These are phyloP conservation scores for Colletotrichum sublineola DNA, from an alignment of 2,329 filamentous ascomycete species.

Conservation along the genomic window DNA sequence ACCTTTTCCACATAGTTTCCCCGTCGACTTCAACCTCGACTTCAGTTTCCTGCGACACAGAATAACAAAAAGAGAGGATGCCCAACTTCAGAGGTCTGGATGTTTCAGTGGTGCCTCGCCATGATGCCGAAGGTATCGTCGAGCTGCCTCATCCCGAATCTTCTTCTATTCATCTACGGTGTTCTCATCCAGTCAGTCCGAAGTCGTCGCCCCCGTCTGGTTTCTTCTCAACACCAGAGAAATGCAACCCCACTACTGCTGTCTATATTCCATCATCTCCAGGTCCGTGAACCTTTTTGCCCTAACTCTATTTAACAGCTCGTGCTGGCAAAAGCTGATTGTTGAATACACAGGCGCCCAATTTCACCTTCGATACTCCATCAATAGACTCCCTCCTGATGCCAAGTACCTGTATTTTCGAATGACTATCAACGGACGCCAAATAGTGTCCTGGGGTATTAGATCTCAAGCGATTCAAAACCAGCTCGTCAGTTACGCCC, in stretches of 20 bases:
- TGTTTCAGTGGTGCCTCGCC: constrained; percentile 57
- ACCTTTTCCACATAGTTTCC: not conserved
- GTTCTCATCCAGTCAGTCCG: constrained; percentile 24
- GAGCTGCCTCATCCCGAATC: constrained; percentile 69
- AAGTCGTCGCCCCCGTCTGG: constrained; percentile 1
- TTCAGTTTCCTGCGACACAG: not conserved
- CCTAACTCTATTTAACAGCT: not conserved
- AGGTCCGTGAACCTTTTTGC: constrained; percentile 53
- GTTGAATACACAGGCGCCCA: constrained; percentile 56
- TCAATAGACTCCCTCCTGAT: constrained; percentile 52
- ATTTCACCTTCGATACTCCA: constrained; percentile 66
- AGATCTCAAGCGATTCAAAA: constrained; percentile 52
- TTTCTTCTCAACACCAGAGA: constrained; percentile 48
- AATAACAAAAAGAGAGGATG: constrained; percentile 52
- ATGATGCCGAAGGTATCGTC: constrained; percentile 55
- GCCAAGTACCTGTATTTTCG: constrained; percentile 66
- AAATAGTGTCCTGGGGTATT: constrained; percentile 66
- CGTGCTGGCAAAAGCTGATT: constrained; percentile 25
- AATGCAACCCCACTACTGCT: constrained; percentile 59
- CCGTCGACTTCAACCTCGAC: not conserved
- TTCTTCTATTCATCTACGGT: constrained; percentile 56
- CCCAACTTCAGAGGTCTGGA: constrained; percentile 64
- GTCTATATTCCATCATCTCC: constrained; percentile 70
- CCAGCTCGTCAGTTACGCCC: constrained; percentile 59
- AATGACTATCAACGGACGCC: constrained; percentile 66